Percentiles rank a stretch among this genome's conserved stretches.
Conservation (phyloP, 2,329 filamentous ascomycete genomes). For the Calycina marina region DNA sequence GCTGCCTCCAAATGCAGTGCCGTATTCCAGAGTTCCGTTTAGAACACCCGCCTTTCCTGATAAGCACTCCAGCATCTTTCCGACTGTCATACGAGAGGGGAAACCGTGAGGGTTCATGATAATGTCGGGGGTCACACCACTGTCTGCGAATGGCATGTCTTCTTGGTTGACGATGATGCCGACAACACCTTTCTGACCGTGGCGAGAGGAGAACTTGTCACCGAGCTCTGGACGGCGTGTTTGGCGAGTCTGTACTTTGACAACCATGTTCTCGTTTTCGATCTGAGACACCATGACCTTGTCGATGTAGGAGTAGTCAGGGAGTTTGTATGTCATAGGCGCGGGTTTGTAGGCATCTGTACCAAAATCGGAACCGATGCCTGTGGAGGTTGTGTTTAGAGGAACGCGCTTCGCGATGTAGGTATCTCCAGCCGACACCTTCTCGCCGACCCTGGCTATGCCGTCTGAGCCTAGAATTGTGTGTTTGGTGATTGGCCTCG, state of each 20-base stretch:
- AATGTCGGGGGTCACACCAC: conserved; percentile 86
- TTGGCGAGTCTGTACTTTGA: conserved; percentile 95
- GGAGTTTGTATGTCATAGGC: conserved; percentile 64
- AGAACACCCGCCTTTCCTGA: conserved; percentile 89
- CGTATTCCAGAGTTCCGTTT: conserved; percentile 74
- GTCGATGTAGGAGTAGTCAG: conserved; percentile 81
- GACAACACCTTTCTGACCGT: conserved; percentile 96
- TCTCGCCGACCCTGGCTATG: conserved; percentile 71
- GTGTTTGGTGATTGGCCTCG: conserved; percentile 51
- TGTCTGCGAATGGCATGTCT: conserved; percentile 90
- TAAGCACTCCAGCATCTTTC: conserved; percentile 90
- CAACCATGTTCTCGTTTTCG: conserved; percentile 69
- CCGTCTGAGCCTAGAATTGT: conserved; percentile 71
- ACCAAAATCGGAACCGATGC: conserved; percentile 52
- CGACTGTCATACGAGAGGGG: conserved; percentile 97
- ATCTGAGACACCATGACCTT: conserved; percentile 90
- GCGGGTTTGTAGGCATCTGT: conserved; percentile 49
- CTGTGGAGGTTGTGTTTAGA: conserved; percentile 58
- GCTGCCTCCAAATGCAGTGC: conserved; percentile 71
- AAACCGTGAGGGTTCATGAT: conserved; percentile 99
- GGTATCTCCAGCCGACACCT: conserved; percentile 63
- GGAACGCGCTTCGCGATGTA: conserved; percentile 87
- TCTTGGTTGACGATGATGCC: conserved; percentile 94
- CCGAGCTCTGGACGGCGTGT: conserved; percentile 88
- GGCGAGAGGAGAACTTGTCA: conserved; percentile 96